Conservation (phyloP, 1,284 basidiomycete species). For the Porphyrellus sp. region DNA sequence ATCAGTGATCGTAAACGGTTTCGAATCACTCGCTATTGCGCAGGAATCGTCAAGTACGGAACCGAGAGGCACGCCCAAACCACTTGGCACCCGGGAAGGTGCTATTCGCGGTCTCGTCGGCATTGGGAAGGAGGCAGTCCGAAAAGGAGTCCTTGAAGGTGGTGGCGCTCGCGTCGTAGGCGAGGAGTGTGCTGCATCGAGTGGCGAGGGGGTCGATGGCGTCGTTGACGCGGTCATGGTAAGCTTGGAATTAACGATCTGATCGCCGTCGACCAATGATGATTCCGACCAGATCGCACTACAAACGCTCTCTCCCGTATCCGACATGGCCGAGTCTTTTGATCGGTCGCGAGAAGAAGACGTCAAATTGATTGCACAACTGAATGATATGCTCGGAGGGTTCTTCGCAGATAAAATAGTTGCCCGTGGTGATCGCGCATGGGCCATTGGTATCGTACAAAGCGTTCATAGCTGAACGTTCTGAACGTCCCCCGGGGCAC, state of each 20-base stretch:
- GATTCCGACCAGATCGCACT: conserved; percentile 50
- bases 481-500: too few relatives aligned
- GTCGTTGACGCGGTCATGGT: conserved; percentile 61
- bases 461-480: conserved; percentile 23
- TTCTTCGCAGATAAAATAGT: conserved; percentile 57
- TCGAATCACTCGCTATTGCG: conserved; percentile 27
- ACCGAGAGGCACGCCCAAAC: conserved; percentile 53
- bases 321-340: conserved; percentile 54
- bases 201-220: conserved; percentile 37
- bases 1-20: conserved; percentile 26
- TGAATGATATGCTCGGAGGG: conserved; percentile 56
- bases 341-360: conserved; percentile 50
- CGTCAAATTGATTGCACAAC: conserved; percentile 41
- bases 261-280: not conserved
- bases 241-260: conserved; percentile 16
- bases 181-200: conserved; percentile 48
- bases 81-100: conserved; percentile 76
- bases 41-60: conserved; percentile 19
- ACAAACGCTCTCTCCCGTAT: conserved; percentile 51
- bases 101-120: conserved; percentile 82
- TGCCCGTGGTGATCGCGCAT: conserved; percentile 47
- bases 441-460: conserved; percentile 58
- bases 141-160: conserved; percentile 74
- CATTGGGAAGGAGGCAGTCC: conserved; percentile 79
- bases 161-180: conserved; percentile 72